phyloP scores from a whole-genome alignment of 495 filamentous ascomycete species.

The Penicillium herquei region DNA sequence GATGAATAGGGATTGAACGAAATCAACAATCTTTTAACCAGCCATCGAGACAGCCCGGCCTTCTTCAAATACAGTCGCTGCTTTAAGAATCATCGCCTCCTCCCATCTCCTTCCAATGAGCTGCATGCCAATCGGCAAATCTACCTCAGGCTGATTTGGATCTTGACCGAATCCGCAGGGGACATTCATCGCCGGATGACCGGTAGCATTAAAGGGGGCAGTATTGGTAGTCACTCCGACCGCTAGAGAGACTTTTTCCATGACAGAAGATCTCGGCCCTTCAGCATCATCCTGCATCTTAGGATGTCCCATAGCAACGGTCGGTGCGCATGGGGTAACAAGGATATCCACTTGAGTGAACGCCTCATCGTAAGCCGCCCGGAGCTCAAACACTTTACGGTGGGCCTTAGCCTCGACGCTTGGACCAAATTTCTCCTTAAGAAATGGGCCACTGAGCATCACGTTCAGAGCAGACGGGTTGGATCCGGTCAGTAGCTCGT shows the following conservation, averaged over 20 bases:
- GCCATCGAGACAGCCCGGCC: neutral
- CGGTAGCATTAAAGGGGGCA: slow-evolving; percentile 52
- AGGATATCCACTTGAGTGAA: slow-evolving; percentile 45
- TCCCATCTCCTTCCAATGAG: slow-evolving; percentile 51
- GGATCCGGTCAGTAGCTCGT: slow-evolving; percentile 25
- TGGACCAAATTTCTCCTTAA: slow-evolving; percentile 21
- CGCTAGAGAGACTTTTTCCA: slow-evolving; percentile 33
- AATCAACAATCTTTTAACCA: neutral
- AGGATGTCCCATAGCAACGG: slow-evolving; percentile 36
- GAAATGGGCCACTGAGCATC: slow-evolving; percentile 33
- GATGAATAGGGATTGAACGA: neutral
- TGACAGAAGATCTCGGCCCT: slow-evolving; percentile 7
- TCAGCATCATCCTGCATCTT: slow-evolving; percentile 7
- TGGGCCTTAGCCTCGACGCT: slow-evolving; percentile 37
- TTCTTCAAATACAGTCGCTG: slow-evolving; percentile 24
- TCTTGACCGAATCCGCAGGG: slow-evolving; percentile 47
- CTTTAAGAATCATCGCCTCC: slow-evolving; percentile 32
- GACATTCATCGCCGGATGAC: slow-evolving; percentile 54
- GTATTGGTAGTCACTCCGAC: slow-evolving; percentile 51
- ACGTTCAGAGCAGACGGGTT: slow-evolving; percentile 34
- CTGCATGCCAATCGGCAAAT: slow-evolving; percentile 56
- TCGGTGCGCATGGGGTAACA: slow-evolving; percentile 42
- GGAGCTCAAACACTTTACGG: slow-evolving; percentile 40
- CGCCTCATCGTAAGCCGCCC: slow-evolving; percentile 44
- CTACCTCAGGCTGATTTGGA: slow-evolving; percentile 31